Evolutionary conservation across 345 rosid species (phyloP).

Genomic region (Eutrema yunnanense): DNA sequence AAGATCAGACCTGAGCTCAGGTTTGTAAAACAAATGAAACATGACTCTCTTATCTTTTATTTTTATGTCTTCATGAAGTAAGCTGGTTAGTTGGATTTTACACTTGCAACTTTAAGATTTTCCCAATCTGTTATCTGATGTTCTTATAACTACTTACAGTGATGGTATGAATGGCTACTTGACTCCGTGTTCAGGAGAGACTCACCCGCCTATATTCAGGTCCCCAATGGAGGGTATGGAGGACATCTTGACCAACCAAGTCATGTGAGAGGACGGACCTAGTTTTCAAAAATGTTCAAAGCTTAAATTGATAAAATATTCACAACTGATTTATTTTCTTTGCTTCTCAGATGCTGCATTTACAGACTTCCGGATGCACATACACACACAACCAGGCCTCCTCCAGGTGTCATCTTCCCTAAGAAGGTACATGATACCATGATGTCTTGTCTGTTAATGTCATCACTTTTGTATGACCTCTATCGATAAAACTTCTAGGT

Average conservation of each 20-base stretch:
- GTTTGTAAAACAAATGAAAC: constrained; percentile 37
- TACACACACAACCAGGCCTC: constrained; percentile 65
- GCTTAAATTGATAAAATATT: neutral
- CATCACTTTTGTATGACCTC: neutral
- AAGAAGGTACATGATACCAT: constrained; percentile 47
- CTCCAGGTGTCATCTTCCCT: constrained; percentile 79
- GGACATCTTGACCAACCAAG: constrained; percentile 88
- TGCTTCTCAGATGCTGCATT: constrained; percentile 64
- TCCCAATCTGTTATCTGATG: constrained; percentile 28
- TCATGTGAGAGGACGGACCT: constrained; percentile 53
- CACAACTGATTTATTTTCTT: neutral
- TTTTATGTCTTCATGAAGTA: neutral
- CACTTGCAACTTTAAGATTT: neutral
- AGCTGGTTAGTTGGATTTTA: neutral
- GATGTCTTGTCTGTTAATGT: neutral
- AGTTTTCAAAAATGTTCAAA: neutral
- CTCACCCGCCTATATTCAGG: constrained; percentile 84
- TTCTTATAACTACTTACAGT: constrained; percentile 59
- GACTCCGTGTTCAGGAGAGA: constrained; percentile 80
- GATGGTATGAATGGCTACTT: constrained; percentile 97
- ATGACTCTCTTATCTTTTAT: neutral
- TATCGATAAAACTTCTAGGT: neutral
- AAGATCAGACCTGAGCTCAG: constrained; percentile 67
- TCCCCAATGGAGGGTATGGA: constrained; percentile 83
- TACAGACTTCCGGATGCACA: constrained; percentile 82